A percentile compares a stretch with the other conserved stretches of the same genome.
Conservation (phyloP, 1,284 basidiomycete genomes). For the Xerocomus minutiporus region DNA sequence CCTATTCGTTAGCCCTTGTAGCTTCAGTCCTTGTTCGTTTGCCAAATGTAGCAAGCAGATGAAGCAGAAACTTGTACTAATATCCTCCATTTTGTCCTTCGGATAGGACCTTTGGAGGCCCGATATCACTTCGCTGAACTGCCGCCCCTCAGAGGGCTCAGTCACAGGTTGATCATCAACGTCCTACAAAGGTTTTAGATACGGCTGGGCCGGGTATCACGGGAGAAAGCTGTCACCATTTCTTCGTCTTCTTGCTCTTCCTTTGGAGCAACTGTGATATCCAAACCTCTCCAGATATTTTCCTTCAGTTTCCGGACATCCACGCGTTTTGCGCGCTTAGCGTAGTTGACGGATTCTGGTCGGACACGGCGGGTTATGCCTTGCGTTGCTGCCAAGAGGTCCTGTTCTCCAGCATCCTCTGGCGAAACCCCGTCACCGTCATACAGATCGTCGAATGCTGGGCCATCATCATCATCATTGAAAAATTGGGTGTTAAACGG, state of each 20-base stretch:
- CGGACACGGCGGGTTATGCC: constrained; percentile 75
- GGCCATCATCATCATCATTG: constrained; percentile 86
- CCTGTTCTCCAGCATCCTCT: constrained; percentile 72
- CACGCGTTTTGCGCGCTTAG: constrained; percentile 94
- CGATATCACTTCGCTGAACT: constrained; percentile 82
- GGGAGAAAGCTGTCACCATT: constrained; percentile 48
- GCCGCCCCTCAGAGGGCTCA: constrained; percentile 62
- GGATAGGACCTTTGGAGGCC: constrained; percentile 83
- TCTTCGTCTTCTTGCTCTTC: constrained; percentile 41
- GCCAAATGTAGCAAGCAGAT: constrained; percentile 95
- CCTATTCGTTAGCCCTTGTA: constrained; percentile 45
- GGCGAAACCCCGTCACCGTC: constrained; percentile 50
- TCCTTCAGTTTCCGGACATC: constrained; percentile 97
- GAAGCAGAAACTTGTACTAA: constrained; percentile 99
- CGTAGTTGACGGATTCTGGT: constrained; percentile 91
- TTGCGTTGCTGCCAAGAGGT: constrained; percentile 78
- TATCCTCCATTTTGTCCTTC: constrained; percentile 92
- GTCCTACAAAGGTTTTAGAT: constrained; percentile 40
- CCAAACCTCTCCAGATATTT: constrained; percentile 92
- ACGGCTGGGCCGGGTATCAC: not conserved
- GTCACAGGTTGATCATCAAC: constrained; percentile 50
- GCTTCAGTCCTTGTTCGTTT: constrained; percentile 88
- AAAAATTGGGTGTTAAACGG: constrained; percentile 98
- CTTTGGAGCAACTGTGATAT: constrained; percentile 57
- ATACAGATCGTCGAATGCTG: constrained; percentile 69